Evolutionary conservation across 2,329 filamentous ascomycete species (phyloP).

Genomic region (Myriangium duriaei): DNA sequence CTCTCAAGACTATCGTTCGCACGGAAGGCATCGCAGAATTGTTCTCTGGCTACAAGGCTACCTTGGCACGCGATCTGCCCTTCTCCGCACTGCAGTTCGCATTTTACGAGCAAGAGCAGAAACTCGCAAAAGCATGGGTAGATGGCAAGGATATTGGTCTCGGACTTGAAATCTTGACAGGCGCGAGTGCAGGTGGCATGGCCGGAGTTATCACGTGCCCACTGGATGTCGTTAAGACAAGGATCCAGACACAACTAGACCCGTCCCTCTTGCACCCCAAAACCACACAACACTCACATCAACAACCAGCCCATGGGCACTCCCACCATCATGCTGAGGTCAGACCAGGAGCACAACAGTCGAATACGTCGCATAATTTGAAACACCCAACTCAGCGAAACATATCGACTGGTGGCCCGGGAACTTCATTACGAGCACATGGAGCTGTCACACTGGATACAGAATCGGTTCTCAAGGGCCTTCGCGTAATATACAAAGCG

Average conservation of each 20-base stretch:
- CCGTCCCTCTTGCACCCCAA: slow-evolving; percentile 27
- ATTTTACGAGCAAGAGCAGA: slow-evolving; percentile 91
- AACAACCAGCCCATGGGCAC: slow-evolving; percentile 2
- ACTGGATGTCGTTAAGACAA: slow-evolving; percentile 92
- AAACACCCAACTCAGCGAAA: slow-evolving; percentile 39
- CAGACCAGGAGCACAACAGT: background rate
- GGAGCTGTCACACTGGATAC: slow-evolving; percentile 74
- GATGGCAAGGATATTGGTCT: slow-evolving; percentile 75
- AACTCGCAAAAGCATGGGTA: slow-evolving; percentile 65
- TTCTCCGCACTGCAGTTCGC: slow-evolving; percentile 96
- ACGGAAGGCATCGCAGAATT: slow-evolving; percentile 73
- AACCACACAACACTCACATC: background rate
- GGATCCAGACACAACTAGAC: slow-evolving; percentile 83
- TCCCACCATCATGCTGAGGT: slow-evolving; percentile 3
- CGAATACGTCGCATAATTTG: background rate
- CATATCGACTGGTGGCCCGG: slow-evolving; percentile 85
- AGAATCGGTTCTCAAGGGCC: slow-evolving; percentile 72
- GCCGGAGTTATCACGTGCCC: slow-evolving; percentile 92
- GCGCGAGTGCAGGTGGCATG: slow-evolving; percentile 78
- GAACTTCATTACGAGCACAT: slow-evolving; percentile 66
- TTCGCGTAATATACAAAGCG: slow-evolving; percentile 77
- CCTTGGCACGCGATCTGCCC: slow-evolving; percentile 82
- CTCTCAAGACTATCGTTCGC: slow-evolving; percentile 70
- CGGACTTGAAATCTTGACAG: slow-evolving; percentile 74
- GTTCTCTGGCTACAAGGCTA: slow-evolving; percentile 96